Base-by-base conservation (phyloP, 1,139 yeast genomes). In the Pneumocystis jirovecii region DNA sequence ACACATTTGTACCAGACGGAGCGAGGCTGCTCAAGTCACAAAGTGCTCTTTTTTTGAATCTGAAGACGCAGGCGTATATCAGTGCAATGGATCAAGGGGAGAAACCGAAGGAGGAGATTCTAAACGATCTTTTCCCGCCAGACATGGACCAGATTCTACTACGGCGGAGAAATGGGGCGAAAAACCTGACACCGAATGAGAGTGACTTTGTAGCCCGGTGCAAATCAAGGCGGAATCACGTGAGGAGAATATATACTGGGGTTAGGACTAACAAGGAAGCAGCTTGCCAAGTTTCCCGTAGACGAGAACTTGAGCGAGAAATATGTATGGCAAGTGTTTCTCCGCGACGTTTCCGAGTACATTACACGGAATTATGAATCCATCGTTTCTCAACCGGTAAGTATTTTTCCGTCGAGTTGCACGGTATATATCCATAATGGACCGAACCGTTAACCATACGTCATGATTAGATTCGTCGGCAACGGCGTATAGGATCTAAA, bases 21-120 rank as follows among this genome's bases (percentile, higher is more conserved):
- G 79, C 78, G 57, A 85, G 88, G 70, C 78, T 93, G 62, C 77
- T 89, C 68, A 90, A 90, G 73, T 84, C 87, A 6, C 96, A 88
- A 70, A 90, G 96, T 0, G 84, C 83, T 1, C 76, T 93, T 65
- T 89, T 81, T 71, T 79, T 93, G 64, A 97, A 93, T 71, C 79
- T 93, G 72, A 93, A 93, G 73, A 93, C 98, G 0, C 98, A 93
- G 75, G 96, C 96, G 0, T 93, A 85, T 72, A 90, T 93, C 35
- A 86, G 96, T 0, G 96, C 96, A 0, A 76, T 91, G 69, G 89
- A 86, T 70, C 85, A 88, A 5, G 85, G 84, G 10, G 90, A 85
- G 67, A 76, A 85, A 68, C 80, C 89, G 1, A 81, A 84, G 70
- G 81, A 81, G 67, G 93, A 87, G 65, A 82, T 89, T 10, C 76